Evolutionary conservation across 306 rosid species (phyloP).

Genomic region (Astragalus glycyphyllos): DNA sequence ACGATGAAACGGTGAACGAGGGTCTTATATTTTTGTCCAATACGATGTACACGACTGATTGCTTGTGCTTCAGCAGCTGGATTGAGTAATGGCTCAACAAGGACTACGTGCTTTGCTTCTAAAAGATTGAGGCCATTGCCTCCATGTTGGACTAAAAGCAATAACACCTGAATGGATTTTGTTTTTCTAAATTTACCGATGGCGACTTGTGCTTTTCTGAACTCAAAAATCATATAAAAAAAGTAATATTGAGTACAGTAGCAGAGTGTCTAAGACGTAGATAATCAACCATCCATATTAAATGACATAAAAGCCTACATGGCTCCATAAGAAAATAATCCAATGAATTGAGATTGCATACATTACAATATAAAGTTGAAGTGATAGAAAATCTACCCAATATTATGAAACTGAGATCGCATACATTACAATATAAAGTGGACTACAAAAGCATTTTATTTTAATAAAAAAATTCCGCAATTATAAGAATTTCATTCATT

Average conservation of each 20-base stretch:
- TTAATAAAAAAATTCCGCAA: too few species aligned
- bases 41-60: constrained; percentile 92
- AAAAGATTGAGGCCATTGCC: constrained; percentile 94
- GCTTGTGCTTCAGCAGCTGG: constrained; percentile 99
- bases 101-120: constrained; percentile 93
- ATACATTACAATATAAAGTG: too few species aligned
- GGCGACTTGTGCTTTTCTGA: constrained; percentile 82
- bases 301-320: constrained; percentile 1
- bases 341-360: background rate
- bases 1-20: constrained; percentile 89
- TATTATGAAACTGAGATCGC: background rate
- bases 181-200: constrained; percentile 80
- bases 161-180: constrained; percentile 66
- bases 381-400: background rate
- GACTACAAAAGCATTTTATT: background rate
- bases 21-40: constrained; percentile 74
- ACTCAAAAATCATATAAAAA: constrained; percentile 45
- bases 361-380: background rate
- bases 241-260: constrained; percentile 20
- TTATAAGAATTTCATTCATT: too few species aligned
- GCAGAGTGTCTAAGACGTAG: constrained; percentile 23
- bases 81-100: constrained; percentile 91
- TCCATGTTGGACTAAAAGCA: constrained; percentile 92
- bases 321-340: too few species aligned
- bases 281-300: constrained; percentile 16